These are phyloP conservation scores for Alternaria dauci DNA, from an alignment of 2,329 filamentous ascomycete genomes.

Conservation along the genomic window DNA sequence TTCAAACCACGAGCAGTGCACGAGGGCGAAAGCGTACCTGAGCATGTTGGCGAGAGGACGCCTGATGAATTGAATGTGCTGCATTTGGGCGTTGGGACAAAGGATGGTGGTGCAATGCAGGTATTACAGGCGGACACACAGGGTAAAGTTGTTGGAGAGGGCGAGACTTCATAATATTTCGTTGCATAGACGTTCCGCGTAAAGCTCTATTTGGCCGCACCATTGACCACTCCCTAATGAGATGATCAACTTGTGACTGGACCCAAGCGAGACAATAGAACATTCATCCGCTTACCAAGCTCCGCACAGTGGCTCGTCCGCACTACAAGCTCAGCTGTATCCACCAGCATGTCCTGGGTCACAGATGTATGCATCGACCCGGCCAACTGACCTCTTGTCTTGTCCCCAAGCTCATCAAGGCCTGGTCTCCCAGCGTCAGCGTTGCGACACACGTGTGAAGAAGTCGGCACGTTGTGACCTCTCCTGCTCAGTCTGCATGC, in stretches of 20 bases:
- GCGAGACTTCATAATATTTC: neutral
- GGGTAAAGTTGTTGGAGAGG: neutral
- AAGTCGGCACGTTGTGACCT: neutral
- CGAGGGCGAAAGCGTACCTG: slow-evolving; percentile 20
- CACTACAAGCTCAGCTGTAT: neutral
- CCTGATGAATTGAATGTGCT: slow-evolving; percentile 36
- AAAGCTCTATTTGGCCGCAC: neutral
- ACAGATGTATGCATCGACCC: neutral
- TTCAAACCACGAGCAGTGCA: slow-evolving; percentile 62
- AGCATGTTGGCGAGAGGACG: slow-evolving; percentile 21
- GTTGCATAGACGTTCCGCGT: neutral
- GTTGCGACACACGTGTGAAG: neutral
- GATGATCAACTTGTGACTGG: neutral
- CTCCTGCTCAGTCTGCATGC: neutral
- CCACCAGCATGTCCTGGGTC: neutral
- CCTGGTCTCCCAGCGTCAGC: neutral
- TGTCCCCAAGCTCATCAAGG: neutral
- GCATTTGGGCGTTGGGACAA: slow-evolving; percentile 31
- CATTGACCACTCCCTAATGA: neutral
- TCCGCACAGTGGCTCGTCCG: neutral
- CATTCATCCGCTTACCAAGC: neutral
- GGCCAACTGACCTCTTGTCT: neutral
- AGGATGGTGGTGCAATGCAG: slow-evolving; percentile 26
- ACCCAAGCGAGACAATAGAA: neutral
- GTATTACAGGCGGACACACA: slow-evolving; percentile 12